These are phyloP conservation scores for Salicornia ramosissima DNA, from an alignment of 148 eudicot species.

Conservation along the genomic window DNA sequence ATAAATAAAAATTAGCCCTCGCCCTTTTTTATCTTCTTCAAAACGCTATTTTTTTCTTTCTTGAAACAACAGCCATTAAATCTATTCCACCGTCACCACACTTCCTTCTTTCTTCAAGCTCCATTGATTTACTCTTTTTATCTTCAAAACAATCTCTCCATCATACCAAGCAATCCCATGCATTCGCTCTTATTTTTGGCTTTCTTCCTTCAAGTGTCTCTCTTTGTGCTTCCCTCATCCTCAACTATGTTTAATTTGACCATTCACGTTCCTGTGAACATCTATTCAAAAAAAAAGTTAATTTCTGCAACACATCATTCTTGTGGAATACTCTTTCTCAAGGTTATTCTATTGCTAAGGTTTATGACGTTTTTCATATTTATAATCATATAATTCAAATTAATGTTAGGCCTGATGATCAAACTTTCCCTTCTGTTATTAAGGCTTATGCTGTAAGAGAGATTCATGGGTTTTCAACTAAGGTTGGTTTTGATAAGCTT, in stretches of 20 bases:
- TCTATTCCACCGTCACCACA: constrained; percentile 12
- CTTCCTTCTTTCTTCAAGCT: constrained; percentile 4
- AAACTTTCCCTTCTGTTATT: constrained; percentile 57
- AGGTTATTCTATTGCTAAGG: constrained; percentile 29
- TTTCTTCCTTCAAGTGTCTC: constrained; percentile 55
- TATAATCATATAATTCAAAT: constrained; percentile 45
- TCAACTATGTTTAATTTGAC: constrained; percentile 39
- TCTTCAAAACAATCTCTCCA: constrained; percentile 40
- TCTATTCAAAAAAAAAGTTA: constrained; percentile 32
- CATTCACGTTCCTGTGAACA: constrained; percentile 15
- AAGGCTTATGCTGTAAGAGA: constrained; percentile 62
- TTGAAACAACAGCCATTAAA: constrained; percentile 3
- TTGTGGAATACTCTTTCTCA: constrained; percentile 67
- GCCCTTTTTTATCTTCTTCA: too few species aligned
- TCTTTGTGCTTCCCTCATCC: constrained; percentile 49
- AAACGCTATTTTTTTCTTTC: constrained; percentile 8
- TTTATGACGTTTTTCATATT: constrained; percentile 26
- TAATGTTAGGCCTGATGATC: constrained; percentile 51
- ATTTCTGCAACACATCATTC: constrained; percentile 42
- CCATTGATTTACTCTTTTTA: constrained; percentile 33
- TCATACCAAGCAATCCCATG: constrained; percentile 56
- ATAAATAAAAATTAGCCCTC: too few species aligned
- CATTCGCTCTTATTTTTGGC: constrained; percentile 36
- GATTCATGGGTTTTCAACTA: constrained; percentile 56
- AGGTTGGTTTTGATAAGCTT: constrained; percentile 44